Conservation (phyloP, 345 rosid species). For the Brassica juncea region DNA sequence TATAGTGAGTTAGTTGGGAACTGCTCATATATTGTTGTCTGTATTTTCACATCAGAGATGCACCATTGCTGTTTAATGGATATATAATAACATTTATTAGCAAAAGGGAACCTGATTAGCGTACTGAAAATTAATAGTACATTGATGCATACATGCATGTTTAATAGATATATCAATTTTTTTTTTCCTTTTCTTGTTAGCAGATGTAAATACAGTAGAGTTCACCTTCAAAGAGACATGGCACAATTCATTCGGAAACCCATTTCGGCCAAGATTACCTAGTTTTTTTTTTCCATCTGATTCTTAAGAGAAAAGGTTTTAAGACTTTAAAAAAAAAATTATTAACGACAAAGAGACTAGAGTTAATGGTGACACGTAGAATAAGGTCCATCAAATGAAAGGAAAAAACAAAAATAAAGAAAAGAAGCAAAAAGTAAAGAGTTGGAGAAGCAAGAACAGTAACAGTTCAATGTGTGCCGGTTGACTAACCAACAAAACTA, state of each 20-base stretch:
- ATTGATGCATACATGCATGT: not conserved
- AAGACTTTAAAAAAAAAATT: too few relatives aligned
- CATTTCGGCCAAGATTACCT: too few relatives aligned
- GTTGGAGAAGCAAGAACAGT: not conserved
- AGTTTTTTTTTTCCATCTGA: not conserved
- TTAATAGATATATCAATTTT: too few relatives aligned
- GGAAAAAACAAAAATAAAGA: not conserved
- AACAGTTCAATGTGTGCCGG: not conserved
- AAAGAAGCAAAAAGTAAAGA: slow-evolving; percentile 4
- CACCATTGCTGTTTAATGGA: not conserved
- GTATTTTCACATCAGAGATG: not conserved
- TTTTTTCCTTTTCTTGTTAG: not conserved
- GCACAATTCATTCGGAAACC: too few relatives aligned
- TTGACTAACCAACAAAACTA: slow-evolving; percentile 7
- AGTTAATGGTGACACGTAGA: not conserved
- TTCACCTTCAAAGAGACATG: too few relatives aligned
- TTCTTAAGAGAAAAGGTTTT: not conserved
- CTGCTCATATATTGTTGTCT: not conserved
- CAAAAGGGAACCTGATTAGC: not conserved
- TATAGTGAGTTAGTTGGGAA: not conserved
- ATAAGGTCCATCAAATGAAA: not conserved
- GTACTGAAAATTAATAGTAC: not conserved
- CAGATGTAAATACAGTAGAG: too few relatives aligned
- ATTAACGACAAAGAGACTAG: not conserved
- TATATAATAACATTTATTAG: not conserved